phyloP scores from a whole-genome alignment of 805 yeast genomes.

The Alloascoidea hylecoeti region DNA sequence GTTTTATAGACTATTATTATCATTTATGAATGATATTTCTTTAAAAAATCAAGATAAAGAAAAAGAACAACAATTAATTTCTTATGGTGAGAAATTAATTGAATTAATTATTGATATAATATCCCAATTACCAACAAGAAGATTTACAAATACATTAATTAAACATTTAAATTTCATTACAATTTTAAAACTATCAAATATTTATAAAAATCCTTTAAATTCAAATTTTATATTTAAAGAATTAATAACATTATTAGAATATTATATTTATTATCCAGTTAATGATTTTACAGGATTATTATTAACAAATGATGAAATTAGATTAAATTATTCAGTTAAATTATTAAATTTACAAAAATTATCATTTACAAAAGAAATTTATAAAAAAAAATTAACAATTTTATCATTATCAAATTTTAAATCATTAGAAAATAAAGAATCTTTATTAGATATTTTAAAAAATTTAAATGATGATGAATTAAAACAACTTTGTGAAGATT shows the following conservation, averaged over 20 bases:
- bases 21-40: slow-evolving; percentile 6
- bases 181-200: slow-evolving; percentile 3
- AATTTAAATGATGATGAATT: slow-evolving; percentile 10
- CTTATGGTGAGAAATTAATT: slow-evolving; percentile 8
- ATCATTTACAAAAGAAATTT: slow-evolving; percentile 9
- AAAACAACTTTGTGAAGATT: slow-evolving; percentile 5
- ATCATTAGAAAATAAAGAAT: slow-evolving; percentile 9
- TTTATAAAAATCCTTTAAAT: slow-evolving; percentile 2
- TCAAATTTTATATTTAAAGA: slow-evolving; percentile 3
- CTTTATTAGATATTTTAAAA: slow-evolving; percentile 11
- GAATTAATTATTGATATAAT: slow-evolving; percentile 16
- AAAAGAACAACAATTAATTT: slow-evolving; percentile 1
- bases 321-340: slow-evolving; percentile 4
- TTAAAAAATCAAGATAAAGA: slow-evolving; percentile 1
- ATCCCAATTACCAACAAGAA: slow-evolving; percentile 27
- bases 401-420: slow-evolving; percentile 14
- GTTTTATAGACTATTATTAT: slow-evolving; percentile 12
- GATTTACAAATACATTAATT: slow-evolving; percentile 19
- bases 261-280: slow-evolving; percentile 22
- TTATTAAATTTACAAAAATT: slow-evolving; percentile 13
- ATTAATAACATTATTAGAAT: slow-evolving; percentile 9
- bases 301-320: slow-evolving; percentile 9
- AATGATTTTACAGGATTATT: slow-evolving; percentile 24
- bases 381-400: slow-evolving; percentile 10
- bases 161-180: slow-evolving; percentile 15